Conservation (phyloP, 176 grass and related monocot genomes). For the Pontederia crassipes region DNA sequence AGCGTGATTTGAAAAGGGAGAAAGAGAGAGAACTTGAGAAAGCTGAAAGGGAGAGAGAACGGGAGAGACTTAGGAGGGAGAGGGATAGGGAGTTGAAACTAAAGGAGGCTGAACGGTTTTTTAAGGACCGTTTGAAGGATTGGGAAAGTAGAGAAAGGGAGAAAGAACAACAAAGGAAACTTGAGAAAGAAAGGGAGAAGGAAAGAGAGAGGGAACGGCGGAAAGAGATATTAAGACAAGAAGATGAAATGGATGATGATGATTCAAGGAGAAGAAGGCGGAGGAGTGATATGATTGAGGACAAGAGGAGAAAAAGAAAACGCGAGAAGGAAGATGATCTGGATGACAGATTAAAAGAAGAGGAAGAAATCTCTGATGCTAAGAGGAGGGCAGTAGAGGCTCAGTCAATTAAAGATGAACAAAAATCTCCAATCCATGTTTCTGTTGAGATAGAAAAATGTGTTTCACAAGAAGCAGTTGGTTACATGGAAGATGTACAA, state of each 20-base stretch:
- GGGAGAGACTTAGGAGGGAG: conserved; percentile 78
- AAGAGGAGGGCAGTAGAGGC: conserved; percentile 52
- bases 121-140: conserved; percentile 69
- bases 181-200: conserved; percentile 72
- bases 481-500: conserved; percentile 32
- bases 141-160: conserved; percentile 96
- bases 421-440: conserved; percentile 2
- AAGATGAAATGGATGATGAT: conserved; percentile 89
- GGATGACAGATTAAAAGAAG: conserved; percentile 65
- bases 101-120: conserved; percentile 63
- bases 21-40: conserved; percentile 68
- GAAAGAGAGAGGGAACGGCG: conserved; percentile 68
- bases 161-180: conserved; percentile 67
- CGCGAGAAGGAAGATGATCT: conserved; percentile 88
- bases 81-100: conserved; percentile 74
- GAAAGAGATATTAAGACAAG: conserved; percentile 78
- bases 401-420: conserved; percentile 45
- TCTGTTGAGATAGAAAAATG: conserved; percentile 21
- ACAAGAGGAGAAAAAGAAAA: conserved; percentile 65
- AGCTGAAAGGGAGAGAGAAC: conserved; percentile 66
- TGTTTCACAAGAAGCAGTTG: conserved; percentile 36
- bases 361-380: conserved; percentile 71
- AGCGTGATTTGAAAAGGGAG: conserved; percentile 42
- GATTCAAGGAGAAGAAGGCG: conserved; percentile 79
- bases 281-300: conserved; percentile 46